Conservation (phyloP, 1,284 basidiomycete species). For the Coniferiporia weirii region DNA sequence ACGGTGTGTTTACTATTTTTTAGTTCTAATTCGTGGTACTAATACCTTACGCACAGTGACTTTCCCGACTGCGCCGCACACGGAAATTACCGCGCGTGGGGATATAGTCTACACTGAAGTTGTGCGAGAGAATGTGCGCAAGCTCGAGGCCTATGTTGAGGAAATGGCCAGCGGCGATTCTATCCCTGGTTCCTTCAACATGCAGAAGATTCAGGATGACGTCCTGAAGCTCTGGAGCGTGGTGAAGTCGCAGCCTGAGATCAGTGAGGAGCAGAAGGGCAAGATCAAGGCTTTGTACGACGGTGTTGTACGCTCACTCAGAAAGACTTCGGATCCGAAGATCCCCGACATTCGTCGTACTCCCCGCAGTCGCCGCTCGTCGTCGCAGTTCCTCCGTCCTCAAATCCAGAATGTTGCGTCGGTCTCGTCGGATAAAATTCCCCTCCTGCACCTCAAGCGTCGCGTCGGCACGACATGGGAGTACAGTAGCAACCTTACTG, state of each 20-base stretch:
- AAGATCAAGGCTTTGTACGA: conserved; percentile 97
- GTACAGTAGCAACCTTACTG: conserved; percentile 94
- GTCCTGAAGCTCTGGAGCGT: conserved; percentile 96
- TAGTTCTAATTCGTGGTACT: conserved; percentile 10
- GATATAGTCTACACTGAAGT: conserved; percentile 95
- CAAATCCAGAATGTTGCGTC: conserved; percentile 73
- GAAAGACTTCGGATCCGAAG: conserved; percentile 37
- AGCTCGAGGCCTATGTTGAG: conserved; percentile 96
- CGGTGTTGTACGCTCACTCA: conserved; percentile 83
- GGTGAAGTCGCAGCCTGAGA: conserved; percentile 94
- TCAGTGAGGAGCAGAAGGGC: conserved; percentile 95
- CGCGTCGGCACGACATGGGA: conserved; percentile 97
- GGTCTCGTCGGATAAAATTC: conserved; percentile 86
- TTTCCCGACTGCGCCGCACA: conserved; percentile 96
- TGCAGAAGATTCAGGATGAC: conserved; percentile 95
- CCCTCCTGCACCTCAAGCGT: conserved; percentile 93
- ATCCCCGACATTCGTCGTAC: conserved; percentile 50
- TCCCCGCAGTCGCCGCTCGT: conserved; percentile 76
- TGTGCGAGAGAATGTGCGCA: conserved; percentile 91
- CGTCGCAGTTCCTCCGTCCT: conserved; percentile 92
- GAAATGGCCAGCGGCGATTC: conserved; percentile 97
- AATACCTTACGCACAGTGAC: conserved; percentile 57
- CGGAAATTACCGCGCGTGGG: conserved; percentile 88
- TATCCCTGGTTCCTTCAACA: conserved; percentile 77
- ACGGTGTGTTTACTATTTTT: conserved; percentile 47